Evolutionary conservation across 306 rosid species (phyloP).

Genomic region (Lagenaria siceraria): DNA sequence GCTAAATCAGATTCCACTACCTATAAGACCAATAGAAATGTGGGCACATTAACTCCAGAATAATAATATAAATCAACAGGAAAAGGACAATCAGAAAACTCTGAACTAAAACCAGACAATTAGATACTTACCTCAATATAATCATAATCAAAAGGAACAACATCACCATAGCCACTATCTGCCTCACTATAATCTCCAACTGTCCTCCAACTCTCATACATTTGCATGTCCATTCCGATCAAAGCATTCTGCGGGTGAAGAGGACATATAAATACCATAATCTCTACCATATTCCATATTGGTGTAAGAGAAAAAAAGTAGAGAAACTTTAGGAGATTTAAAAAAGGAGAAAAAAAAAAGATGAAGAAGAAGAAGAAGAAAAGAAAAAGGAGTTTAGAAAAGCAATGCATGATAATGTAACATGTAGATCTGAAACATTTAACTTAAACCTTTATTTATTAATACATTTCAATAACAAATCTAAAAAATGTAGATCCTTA

Average conservation of each 20-base stretch:
- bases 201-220: conserved; percentile 40
- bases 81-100: background rate
- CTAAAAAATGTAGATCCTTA: conserved; percentile 25
- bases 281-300: background rate
- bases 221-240: conserved; percentile 75
- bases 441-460: background rate
- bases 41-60: conserved; percentile 8
- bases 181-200: conserved; percentile 27
- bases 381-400: background rate
- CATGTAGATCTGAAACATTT: background rate
- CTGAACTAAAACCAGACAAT: background rate
- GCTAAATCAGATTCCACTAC: conserved; percentile 34
- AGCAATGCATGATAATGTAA: background rate
- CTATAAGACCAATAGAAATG: conserved; percentile 28
- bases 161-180: conserved; percentile 28
- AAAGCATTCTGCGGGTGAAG: conserved; percentile 55
- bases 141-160: conserved; percentile 45
- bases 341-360: no score
- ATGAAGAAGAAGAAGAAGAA: no score
- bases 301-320: background rate
- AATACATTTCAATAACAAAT: background rate
- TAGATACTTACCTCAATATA: conserved; percentile 11
- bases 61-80: background rate
- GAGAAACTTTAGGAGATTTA: background rate
- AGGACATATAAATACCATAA: background rate